These are phyloP conservation scores for Coelastrella sp. DNA, from an alignment of 139 green algal genomes.

Conservation along the genomic window DNA sequence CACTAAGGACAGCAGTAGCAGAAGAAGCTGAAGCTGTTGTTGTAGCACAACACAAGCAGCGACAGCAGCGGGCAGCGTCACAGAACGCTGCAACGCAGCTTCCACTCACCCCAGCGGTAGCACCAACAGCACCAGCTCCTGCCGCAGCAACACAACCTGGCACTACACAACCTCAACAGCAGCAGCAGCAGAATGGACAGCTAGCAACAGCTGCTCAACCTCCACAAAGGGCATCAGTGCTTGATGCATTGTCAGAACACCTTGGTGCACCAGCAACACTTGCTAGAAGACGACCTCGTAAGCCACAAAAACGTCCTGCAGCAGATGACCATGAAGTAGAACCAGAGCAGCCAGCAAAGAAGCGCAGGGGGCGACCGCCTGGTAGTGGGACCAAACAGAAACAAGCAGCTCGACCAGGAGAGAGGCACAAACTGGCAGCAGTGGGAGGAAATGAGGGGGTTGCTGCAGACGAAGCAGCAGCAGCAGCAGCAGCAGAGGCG, in stretches of 20 bases:
- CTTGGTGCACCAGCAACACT: neutral
- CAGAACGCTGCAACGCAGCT: neutral
- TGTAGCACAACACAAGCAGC: too few species aligned
- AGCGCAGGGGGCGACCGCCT: neutral
- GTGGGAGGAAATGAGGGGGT: too few species aligned
- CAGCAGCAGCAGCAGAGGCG: too few species aligned
- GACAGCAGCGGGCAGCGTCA: neutral
- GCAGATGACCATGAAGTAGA: too few species aligned
- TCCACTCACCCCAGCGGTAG: too few species aligned
- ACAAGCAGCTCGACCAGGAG: neutral
- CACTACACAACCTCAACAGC: neutral
- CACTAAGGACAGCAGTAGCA: too few species aligned
- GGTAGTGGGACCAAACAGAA: neutral
- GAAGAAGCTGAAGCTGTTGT: too few species aligned
- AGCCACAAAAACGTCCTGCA: neutral
- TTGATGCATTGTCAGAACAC: neutral
- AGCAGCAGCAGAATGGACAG: neutral
- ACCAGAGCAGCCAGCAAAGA: neutral
- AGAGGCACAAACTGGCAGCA: neutral
- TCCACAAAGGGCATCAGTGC: neutral
- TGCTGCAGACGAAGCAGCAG: neutral
- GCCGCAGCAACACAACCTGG: slow-evolving; percentile 8
- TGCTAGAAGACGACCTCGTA: neutral
- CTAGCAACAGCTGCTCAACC: neutral
- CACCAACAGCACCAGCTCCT: slow-evolving; percentile 21